These are phyloP conservation scores for Sporobolus alterniflorus DNA, from an alignment of 202 grass and related monocot genomes.

Conservation along the genomic window DNA sequence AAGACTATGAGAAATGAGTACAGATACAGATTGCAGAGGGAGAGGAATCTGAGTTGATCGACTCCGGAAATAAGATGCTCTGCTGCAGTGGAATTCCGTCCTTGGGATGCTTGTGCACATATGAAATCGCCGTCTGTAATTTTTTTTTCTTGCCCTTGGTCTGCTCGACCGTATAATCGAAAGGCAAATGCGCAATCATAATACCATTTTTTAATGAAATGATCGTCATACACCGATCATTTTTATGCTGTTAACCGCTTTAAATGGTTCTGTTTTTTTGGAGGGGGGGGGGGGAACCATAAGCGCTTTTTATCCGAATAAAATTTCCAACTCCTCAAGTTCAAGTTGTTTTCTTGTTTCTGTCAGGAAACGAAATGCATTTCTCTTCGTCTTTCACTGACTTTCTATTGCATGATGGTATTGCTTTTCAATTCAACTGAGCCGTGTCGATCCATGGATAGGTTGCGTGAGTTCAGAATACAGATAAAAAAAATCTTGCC, in stretches of 20 bases:
- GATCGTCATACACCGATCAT: background rate
- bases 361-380: too few relatives aligned
- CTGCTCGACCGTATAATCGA: constrained; percentile 28
- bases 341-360: too few relatives aligned
- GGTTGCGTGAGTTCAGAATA: too few relatives aligned
- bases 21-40: background rate
- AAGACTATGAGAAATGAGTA: background rate
- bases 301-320: too few relatives aligned
- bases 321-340: too few relatives aligned
- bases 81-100: background rate
- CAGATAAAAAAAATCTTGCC: too few relatives aligned
- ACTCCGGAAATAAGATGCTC: constrained; percentile 8
- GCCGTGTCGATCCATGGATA: too few relatives aligned
- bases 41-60: background rate
- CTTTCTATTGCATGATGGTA: too few relatives aligned
- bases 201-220: background rate
- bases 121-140: constrained; percentile 1
- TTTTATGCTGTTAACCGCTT: background rate
- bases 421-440: too few relatives aligned
- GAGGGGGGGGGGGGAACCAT: too few relatives aligned
- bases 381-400: too few relatives aligned
- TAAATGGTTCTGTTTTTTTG: too few relatives aligned
- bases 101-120: constrained; percentile 21
- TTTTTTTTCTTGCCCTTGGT: constrained; percentile 21
- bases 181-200: constrained; percentile 1